Evolutionary conservation across 202 grass and related monocot genomes (phyloP).

Genomic region (Eragrostis tef): DNA sequence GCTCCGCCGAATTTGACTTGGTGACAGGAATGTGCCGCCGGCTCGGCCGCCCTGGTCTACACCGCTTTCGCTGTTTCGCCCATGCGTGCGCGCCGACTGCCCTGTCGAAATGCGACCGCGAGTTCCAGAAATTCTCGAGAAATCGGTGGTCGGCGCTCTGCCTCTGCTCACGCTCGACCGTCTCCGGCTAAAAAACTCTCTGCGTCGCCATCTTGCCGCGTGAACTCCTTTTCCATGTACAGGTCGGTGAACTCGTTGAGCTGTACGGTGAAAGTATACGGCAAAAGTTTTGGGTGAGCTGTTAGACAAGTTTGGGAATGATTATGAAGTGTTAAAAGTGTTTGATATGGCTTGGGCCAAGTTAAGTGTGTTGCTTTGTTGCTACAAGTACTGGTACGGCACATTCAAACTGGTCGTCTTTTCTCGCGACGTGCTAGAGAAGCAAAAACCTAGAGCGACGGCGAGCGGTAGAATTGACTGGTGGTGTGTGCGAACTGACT

Average conservation of each 20-base stretch:
- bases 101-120: not conserved
- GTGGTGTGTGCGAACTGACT: no score
- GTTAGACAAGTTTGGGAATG: not conserved
- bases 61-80: not conserved
- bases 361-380: no score
- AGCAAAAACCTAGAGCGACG: no score
- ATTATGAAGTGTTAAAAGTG: not conserved
- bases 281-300: not conserved
- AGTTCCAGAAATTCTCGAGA: not conserved
- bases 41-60: not conserved
- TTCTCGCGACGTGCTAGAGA: no score
- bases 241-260: not conserved
- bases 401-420: no score
- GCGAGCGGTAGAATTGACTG: no score
- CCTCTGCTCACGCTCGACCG: not conserved
- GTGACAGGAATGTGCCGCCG: slow-evolving; percentile 34
- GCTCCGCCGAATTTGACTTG: slow-evolving; percentile 32
- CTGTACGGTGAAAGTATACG: not conserved
- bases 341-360: not conserved
- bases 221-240: not conserved
- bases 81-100: slow-evolving; percentile 6
- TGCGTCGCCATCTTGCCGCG: not conserved
- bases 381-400: no score
- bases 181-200: not conserved
- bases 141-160: slow-evolving; percentile 28